Evolutionary conservation across 2,329 filamentous ascomycete genomes (phyloP).

Genomic region (Penicillium digitatum): DNA sequence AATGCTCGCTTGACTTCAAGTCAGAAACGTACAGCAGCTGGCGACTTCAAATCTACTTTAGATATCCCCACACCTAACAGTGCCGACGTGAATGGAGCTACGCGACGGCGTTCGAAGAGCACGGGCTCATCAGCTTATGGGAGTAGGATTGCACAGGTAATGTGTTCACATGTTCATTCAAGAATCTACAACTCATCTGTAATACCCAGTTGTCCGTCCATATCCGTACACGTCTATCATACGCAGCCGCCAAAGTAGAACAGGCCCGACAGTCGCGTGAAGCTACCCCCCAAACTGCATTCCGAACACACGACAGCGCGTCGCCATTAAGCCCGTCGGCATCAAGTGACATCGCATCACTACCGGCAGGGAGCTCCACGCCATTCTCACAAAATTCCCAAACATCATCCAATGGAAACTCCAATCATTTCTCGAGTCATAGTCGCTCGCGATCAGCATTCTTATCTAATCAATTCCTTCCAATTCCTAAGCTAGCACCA

Average conservation of each 20-base stretch:
- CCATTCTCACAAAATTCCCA: constrained; percentile 7
- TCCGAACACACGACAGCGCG: constrained; percentile 14
- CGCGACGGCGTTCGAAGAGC: constrained; percentile 62
- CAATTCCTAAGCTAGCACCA: constrained; percentile 40
- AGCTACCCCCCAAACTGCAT: constrained; percentile 35
- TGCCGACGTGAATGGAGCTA: constrained; percentile 34
- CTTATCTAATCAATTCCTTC: constrained; percentile 18
- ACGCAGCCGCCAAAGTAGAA: constrained; percentile 90
- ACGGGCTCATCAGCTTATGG: constrained; percentile 65
- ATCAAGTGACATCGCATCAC: constrained; percentile 64
- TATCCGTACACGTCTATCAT: constrained; percentile 77
- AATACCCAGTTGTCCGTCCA: constrained; percentile 65
- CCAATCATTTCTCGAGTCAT: constrained; percentile 11
- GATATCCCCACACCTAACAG: constrained; percentile 12
- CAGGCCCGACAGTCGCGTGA: constrained; percentile 76
- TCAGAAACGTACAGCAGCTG: constrained; percentile 74
- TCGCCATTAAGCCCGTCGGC: constrained; percentile 44
- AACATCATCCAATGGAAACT: constrained; percentile 12
- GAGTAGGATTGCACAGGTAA: constrained; percentile 75
- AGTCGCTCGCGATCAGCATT: constrained; percentile 17
- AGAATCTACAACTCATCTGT: constrained; percentile 19
- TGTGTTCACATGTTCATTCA: neutral
- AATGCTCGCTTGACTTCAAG: constrained; percentile 30
- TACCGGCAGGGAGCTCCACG: constrained; percentile 17
- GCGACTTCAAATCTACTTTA: constrained; percentile 58